Conservation (phyloP, 805 yeast species). For the Wickerhamia fluorescens region DNA sequence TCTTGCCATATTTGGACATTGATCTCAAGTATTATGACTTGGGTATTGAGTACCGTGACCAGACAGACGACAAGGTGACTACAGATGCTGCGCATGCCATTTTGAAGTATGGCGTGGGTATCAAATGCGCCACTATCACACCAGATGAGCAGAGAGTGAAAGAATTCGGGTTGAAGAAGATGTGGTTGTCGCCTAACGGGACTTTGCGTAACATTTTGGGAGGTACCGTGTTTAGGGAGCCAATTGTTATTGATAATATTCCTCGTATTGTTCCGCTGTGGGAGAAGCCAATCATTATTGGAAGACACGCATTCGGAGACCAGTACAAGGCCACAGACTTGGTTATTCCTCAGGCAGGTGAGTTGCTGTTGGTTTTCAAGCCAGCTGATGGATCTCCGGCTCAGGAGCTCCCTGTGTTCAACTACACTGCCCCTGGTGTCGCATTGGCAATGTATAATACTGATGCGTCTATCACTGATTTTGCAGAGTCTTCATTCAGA, state of each 20-base stretch:
- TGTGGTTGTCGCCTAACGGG: slow-evolving; percentile 87
- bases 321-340: slow-evolving; percentile 78
- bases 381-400: slow-evolving; percentile 52
- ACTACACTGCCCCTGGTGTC: slow-evolving; percentile 63
- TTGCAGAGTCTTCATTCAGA: slow-evolving; percentile 75
- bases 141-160: slow-evolving; percentile 77
- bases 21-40: slow-evolving; percentile 74
- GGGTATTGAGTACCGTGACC: slow-evolving; percentile 60
- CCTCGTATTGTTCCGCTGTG: slow-evolving; percentile 75
- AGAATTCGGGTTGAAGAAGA: slow-evolving; percentile 65
- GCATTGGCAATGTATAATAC: slow-evolving; percentile 82
- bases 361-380: slow-evolving; percentile 56
- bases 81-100: slow-evolving; percentile 73
- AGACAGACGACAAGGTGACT: slow-evolving; percentile 69
- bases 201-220: slow-evolving; percentile 75
- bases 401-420: slow-evolving; percentile 46
- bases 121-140: slow-evolving; percentile 81
- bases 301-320: slow-evolving; percentile 83
- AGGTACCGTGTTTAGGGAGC: slow-evolving; percentile 82
- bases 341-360: slow-evolving; percentile 60
- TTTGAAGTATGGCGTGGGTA: slow-evolving; percentile 67
- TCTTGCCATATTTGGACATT: slow-evolving; percentile 62
- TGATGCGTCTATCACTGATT: slow-evolving; percentile 67
- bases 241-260: slow-evolving; percentile 69
- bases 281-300: slow-evolving; percentile 78